Conservation (phyloP, 1,284 basidiomycete genomes). For the Polyporus tsugae region DNA sequence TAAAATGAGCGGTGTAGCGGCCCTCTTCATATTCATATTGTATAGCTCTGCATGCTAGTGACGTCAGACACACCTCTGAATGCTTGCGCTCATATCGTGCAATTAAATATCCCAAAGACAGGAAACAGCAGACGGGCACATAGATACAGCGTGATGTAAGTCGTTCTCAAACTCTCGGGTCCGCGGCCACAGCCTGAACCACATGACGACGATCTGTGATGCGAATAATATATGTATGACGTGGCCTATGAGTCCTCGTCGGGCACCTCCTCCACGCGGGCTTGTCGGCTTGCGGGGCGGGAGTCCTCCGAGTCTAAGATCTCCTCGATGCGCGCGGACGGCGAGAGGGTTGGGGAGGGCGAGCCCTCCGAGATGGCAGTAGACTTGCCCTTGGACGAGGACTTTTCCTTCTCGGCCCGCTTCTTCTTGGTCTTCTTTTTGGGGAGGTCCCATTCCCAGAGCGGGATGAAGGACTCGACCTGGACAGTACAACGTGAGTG, state of each 20-base stretch:
- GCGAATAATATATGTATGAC: constrained; percentile 8
- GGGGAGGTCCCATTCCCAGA: constrained; percentile 97
- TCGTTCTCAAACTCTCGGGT: constrained; percentile 11
- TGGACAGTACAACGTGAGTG: constrained; percentile 42
- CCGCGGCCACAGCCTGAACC: not conserved
- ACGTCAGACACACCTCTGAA: not conserved
- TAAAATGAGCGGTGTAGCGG: not conserved
- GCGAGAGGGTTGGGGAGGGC: constrained; percentile 25
- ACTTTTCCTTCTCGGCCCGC: constrained; percentile 61
- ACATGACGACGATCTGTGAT: not conserved
- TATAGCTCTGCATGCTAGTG: not conserved
- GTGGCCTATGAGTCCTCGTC: constrained; percentile 41
- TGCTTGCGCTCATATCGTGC: not conserved
- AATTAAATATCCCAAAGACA: constrained; percentile 29
- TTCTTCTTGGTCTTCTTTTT: constrained; percentile 88
- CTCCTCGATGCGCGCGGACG: constrained; percentile 54
- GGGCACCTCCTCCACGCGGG: constrained; percentile 50
- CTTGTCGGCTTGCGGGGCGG: constrained; percentile 65
- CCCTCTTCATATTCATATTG: not conserved
- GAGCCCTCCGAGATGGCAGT: constrained; percentile 36
- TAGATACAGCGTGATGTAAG: constrained; percentile 36
- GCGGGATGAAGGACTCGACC: constrained; percentile 97
- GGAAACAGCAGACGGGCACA: constrained; percentile 29
- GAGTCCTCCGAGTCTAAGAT: constrained; percentile 61
- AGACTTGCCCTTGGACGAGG: constrained; percentile 30